Conservation (phyloP, 208 protist genomes). For the Trypanosomatidae sp. region DNA sequence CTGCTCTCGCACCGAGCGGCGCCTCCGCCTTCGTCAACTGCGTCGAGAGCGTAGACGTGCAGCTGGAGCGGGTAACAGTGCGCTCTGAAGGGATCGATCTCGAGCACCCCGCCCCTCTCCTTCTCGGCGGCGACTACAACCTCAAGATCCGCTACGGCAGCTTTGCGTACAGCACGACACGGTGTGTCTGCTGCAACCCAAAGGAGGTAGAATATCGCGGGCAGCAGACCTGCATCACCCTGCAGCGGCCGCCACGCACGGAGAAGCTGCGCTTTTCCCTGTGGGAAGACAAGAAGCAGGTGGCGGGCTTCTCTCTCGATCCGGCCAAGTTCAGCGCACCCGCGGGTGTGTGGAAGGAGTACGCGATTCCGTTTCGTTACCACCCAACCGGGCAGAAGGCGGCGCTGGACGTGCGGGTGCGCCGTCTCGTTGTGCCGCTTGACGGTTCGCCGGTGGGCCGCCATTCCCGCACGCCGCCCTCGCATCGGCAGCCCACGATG, state of each 20-base stretch:
- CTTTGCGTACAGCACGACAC: conserved; percentile 30
- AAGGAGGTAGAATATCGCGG: conserved; percentile 48
- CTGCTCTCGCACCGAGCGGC: too few relatives aligned
- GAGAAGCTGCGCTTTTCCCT: conserved; percentile 85
- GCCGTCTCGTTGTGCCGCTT: neutral
- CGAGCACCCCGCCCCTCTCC: conserved; percentile 64
- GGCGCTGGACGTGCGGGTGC: conserved; percentile 70
- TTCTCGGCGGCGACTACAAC: conserved; percentile 67
- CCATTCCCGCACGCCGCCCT: conserved; percentile 1
- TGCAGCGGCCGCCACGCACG: conserved; percentile 5
- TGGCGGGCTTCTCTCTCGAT: conserved; percentile 81
- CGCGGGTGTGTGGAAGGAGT: conserved; percentile 56
- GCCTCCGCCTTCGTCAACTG: too few relatives aligned
- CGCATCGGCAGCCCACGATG: conserved; percentile 4
- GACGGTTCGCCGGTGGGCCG: neutral
- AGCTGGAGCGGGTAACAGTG: conserved; percentile 62
- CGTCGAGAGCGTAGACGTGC: conserved; percentile 32
- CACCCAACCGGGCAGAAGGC: conserved; percentile 65
- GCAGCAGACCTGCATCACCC: conserved; percentile 37
- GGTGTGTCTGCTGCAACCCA: conserved; percentile 45
- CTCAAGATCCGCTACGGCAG: conserved; percentile 68
- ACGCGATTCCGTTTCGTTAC: conserved; percentile 86
- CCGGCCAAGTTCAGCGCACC: conserved; percentile 60
- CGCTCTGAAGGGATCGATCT: conserved; percentile 50
- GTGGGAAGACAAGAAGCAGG: conserved; percentile 74